Evolutionary conservation across 2,329 filamentous ascomycete species (phyloP).

Genomic region (Aspergillus fumigatus): DNA sequence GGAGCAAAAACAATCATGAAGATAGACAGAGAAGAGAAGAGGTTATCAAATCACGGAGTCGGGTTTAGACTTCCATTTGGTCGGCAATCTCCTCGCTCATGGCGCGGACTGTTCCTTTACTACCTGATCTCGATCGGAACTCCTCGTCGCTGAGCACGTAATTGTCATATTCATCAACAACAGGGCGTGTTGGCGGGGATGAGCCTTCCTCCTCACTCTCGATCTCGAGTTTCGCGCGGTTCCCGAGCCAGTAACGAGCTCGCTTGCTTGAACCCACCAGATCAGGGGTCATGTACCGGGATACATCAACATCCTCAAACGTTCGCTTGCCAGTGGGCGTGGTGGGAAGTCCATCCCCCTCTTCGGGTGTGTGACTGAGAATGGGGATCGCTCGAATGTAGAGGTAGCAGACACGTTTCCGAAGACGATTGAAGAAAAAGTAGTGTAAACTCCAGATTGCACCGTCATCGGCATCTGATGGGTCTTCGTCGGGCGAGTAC

Average conservation of each 20-base stretch:
- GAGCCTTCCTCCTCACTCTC: slow-evolving; percentile 37
- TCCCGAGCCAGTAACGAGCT: slow-evolving; percentile 82
- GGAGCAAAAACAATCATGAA: slow-evolving; percentile 3
- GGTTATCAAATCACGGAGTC: background rate
- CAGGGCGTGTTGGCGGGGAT: slow-evolving; percentile 19
- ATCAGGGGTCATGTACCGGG: slow-evolving; percentile 44
- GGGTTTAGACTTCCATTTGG: slow-evolving; percentile 48
- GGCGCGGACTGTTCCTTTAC: slow-evolving; percentile 45
- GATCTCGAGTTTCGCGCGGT: slow-evolving; percentile 47
- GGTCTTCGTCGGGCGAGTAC: slow-evolving; percentile 84
- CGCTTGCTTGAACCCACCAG: slow-evolving; percentile 68
- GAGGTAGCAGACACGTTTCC: slow-evolving; percentile 90
- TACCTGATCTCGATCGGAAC: slow-evolving; percentile 31
- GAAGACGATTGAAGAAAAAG: slow-evolving; percentile 93
- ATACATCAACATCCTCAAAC: slow-evolving; percentile 38
- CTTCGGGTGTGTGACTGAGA: slow-evolving; percentile 64
- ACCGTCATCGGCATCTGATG: slow-evolving; percentile 88
- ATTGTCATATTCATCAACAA: slow-evolving; percentile 39
- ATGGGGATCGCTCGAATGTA: slow-evolving; percentile 79
- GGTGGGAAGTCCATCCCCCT: slow-evolving; percentile 32
- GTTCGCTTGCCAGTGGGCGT: slow-evolving; percentile 43
- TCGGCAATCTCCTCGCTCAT: slow-evolving; percentile 53
- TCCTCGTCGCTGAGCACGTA: slow-evolving; percentile 45
- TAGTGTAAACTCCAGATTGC: slow-evolving; percentile 95
- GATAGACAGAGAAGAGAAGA: slow-evolving; percentile 12